phyloP scores from a whole-genome alignment of 192 early-diverging fungal genomes.

The Paraglomus brasilianum region DNA sequence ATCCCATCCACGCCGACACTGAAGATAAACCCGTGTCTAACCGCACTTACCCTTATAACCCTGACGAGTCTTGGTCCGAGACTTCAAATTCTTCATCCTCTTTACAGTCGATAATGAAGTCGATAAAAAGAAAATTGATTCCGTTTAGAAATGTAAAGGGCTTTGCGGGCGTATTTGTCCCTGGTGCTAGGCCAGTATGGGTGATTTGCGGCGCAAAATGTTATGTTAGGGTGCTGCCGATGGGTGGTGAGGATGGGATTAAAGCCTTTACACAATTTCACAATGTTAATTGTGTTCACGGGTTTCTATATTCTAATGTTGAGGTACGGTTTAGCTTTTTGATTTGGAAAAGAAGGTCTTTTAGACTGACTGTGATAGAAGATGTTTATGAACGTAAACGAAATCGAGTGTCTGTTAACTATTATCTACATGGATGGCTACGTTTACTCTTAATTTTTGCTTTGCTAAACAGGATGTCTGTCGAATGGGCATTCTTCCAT shows the following conservation, averaged over 20 bases:
- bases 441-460: background rate
- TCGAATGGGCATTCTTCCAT: conserved; percentile 64
- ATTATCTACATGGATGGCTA: background rate
- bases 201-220: conserved; percentile 64
- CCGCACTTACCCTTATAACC: conserved; percentile 10
- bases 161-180: conserved; percentile 74
- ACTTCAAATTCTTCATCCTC: too few relatives aligned
- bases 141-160: conserved; percentile 54
- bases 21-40: conserved; percentile 28
- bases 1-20: conserved; percentile 40
- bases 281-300: conserved; percentile 72
- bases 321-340: conserved; percentile 44
- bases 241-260: conserved; percentile 65
- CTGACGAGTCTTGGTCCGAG: background rate
- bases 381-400: background rate
- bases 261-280: conserved; percentile 73
- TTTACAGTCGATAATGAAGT: conserved; percentile 33
- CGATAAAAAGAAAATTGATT: conserved; percentile 37
- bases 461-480: conserved; percentile 53
- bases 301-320: conserved; percentile 71
- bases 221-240: conserved; percentile 68
- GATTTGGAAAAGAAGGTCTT: background rate
- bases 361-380: conserved; percentile 2
- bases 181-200: conserved; percentile 72
- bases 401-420: background rate